Base-by-base conservation (phyloP, 441 rosid genomes). In the Erysimum cheiri region DNA sequence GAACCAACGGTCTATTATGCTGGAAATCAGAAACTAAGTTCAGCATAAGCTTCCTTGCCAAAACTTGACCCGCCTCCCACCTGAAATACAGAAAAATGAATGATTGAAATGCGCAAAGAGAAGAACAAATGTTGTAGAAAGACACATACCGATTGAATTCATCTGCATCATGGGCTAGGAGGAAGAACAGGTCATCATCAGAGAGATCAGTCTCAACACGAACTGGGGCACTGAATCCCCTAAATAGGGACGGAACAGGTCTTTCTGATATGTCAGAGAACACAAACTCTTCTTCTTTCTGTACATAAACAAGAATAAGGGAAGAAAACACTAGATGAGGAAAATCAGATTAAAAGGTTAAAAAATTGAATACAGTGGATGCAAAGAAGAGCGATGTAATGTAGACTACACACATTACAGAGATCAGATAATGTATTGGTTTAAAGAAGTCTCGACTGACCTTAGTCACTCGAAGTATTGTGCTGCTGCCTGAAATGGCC, bases 41-140 rank as follows among this genome's bases (percentile, higher is more conserved):
- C n/a, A 92, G 91, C 95, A 95, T 95, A 77, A 90, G 83, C 80
- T 95, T 90, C 82, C 97, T 87, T 49, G 91, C 96, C 70, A 95
- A 78, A 58, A 92, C 66, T 78, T 95, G 99, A 54, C 99, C 98
- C 1, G 98, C 94, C 83, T 95, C 99, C 99, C 99, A 95, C 48
- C 99, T 90, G 71, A 80, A 77, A 72, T 65, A 60, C 35, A 60
- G 61, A 73, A 56, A 58, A 3, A 41, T 2, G 31, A 43, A 57
- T 58, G 24, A 44, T 36, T 4, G 0, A 70, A 57, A n/a, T 26
- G 44, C 4, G 6, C 12, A 44, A 57, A 64, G 50, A 41, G 67
- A 56, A 55, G 55, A 54, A 22, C 48, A 41, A 14, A 49, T 33
- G 49, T 64, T 32, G 49, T 59, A 47, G 53, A 70, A 31, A 58